phyloP scores from a whole-genome alignment of 139 green algal genomes.

The Chlamydomonas asymmetrica region DNA sequence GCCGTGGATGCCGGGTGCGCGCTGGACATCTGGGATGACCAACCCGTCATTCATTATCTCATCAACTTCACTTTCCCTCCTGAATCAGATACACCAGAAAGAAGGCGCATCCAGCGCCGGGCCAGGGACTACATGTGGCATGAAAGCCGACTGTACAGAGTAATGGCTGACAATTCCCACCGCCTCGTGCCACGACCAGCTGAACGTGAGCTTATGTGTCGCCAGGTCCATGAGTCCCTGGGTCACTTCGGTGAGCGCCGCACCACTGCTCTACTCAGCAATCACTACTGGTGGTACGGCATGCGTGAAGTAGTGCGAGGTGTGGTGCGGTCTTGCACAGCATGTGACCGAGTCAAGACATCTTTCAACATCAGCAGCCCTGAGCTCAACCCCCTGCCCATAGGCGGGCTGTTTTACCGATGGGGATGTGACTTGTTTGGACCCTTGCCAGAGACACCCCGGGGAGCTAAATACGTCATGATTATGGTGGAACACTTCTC shows the following conservation, averaged over 20 bases:
- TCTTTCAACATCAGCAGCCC: neutral
- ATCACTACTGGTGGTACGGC: constrained; percentile 1
- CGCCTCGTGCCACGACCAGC: neutral
- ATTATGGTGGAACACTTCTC: constrained; percentile 18
- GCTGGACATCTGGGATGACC: neutral
- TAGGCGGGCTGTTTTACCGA: constrained; percentile 23
- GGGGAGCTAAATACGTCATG: constrained; percentile 20
- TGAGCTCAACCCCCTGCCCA: constrained; percentile 23
- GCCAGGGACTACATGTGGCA: neutral
- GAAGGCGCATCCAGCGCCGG: neutral
- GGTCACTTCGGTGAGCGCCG: constrained; percentile 7
- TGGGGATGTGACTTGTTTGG: constrained; percentile 22
- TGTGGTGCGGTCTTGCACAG: neutral
- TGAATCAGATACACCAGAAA: too few species aligned
- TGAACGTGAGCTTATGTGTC: neutral
- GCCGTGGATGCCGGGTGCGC: too few species aligned
- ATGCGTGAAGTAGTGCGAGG: neutral
- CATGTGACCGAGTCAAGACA: neutral
- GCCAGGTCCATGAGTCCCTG: neutral
- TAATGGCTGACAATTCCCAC: neutral
- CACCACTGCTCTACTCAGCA: neutral
- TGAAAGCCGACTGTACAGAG: neutral
- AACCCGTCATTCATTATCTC: neutral
- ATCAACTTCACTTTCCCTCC: neutral
- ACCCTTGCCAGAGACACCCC: neutral